Percentiles rank a stretch among this genome's conserved stretches.
phyloP scores from a whole-genome alignment of 345 rosid species.

The Anastatica hierochuntica region DNA sequence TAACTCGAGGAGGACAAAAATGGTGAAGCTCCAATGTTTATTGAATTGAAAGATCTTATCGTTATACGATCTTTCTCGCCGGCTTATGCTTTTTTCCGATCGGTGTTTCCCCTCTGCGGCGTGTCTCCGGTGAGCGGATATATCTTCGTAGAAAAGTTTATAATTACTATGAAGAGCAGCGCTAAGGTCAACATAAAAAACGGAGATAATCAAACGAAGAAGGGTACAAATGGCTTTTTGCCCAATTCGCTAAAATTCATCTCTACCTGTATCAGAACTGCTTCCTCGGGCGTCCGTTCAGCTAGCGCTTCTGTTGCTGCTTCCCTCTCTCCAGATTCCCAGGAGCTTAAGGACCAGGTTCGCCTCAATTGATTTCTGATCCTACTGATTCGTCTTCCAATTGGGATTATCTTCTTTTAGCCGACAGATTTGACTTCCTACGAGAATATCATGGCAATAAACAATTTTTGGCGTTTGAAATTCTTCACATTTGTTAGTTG shows the following conservation, averaged over 20 bases:
- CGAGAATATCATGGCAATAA: conserved; percentile 7
- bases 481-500: neutral
- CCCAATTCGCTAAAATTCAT: conserved; percentile 79
- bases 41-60: conserved; percentile 2
- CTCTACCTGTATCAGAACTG: conserved; percentile 77
- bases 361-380: neutral
- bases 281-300: conserved; percentile 90
- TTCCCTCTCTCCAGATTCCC: conserved; percentile 55
- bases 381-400: too few relatives aligned
- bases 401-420: neutral
- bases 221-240: conserved; percentile 38
- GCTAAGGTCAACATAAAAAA: conserved; percentile 25
- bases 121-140: conserved; percentile 46
- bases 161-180: conserved; percentile 61
- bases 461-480: too few relatives aligned
- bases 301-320: conserved; percentile 82
- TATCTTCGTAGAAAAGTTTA: neutral
- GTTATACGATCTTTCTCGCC: neutral
- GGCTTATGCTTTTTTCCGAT: conserved; percentile 44
- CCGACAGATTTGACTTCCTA: conserved; percentile 13
- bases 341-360: conserved; percentile 72
- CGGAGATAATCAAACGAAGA: conserved; percentile 28
- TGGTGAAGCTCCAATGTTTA: conserved; percentile 9
- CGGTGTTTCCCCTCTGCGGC: conserved; percentile 33
- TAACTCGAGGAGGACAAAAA: conserved; percentile 8